A percentile compares a stretch with the other conserved stretches of the same genome.
Evolutionary conservation across 164 flowering plant species (phyloP).

Genomic region (Annona cherimola): DNA sequence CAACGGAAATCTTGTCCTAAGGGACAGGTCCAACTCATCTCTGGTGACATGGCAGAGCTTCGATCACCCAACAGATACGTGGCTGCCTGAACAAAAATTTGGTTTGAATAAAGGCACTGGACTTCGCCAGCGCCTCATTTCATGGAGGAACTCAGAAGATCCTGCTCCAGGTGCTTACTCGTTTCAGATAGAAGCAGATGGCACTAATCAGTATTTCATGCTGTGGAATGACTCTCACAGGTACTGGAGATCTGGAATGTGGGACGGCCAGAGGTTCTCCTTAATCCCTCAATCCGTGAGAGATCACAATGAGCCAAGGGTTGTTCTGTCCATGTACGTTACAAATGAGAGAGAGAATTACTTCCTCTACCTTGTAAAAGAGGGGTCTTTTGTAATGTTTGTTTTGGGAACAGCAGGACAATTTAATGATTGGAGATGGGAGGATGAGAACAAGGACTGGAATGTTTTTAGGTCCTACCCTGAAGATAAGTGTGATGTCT

Average conservation of each 20-base stretch:
- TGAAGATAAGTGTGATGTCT: constrained; percentile 8
- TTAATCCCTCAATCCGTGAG: constrained; percentile 24
- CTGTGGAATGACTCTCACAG: not conserved
- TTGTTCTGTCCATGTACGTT: constrained; percentile 5
- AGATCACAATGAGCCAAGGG: constrained; percentile 2
- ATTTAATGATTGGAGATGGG: constrained; percentile 13
- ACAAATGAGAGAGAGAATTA: constrained; percentile 8
- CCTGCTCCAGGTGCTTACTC: constrained; percentile 11
- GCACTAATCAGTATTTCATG: not conserved
- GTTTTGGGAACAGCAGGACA: constrained; percentile 17
- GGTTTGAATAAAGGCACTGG: constrained; percentile 6
- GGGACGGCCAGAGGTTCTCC: constrained; percentile 9
- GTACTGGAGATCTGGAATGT: constrained; percentile 15
- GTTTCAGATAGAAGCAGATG: constrained; percentile 7
- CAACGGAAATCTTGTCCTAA: constrained; percentile 28
- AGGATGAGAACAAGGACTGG: not conserved
- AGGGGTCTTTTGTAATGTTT: constrained; percentile 3
- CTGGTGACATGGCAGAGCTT: constrained; percentile 11
- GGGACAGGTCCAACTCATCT: constrained; percentile 5
- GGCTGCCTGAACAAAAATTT: constrained; percentile 8
- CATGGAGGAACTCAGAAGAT: constrained; percentile 14
- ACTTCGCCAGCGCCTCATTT: constrained; percentile 1
- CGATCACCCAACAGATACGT: constrained; percentile 10
- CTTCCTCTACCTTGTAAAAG: constrained; percentile 7
- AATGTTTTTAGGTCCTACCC: constrained; percentile 21